phyloP scores from a whole-genome alignment of 176 grass and related monocot genomes.

The Oryza australiensis region DNA sequence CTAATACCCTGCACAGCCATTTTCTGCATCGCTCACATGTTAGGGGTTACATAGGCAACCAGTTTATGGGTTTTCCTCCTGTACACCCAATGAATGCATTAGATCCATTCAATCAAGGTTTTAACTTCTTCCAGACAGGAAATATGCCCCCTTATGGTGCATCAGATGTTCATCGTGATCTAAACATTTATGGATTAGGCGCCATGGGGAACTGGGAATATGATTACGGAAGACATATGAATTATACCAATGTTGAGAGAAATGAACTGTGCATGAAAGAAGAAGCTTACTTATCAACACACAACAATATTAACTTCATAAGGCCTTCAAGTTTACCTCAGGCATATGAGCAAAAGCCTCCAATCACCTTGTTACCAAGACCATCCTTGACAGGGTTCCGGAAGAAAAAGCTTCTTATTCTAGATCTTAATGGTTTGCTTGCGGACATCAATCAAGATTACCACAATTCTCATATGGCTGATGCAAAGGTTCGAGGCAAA shows the following conservation, averaged over 20 bases:
- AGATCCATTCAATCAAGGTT: slow-evolving; percentile 37
- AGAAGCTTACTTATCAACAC: background rate
- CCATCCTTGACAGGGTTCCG: slow-evolving; percentile 20
- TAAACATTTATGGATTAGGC: background rate
- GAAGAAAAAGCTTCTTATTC: slow-evolving; percentile 84
- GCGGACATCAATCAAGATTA: slow-evolving; percentile 71
- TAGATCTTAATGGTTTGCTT: slow-evolving; percentile 97
- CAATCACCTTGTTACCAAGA: slow-evolving; percentile 12
- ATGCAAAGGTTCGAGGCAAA: slow-evolving; percentile 71
- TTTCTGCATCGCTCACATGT: slow-evolving; percentile 7
- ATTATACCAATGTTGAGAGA: slow-evolving; percentile 15
- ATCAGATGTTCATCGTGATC: background rate
- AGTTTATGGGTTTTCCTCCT: background rate
- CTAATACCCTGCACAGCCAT: background rate
- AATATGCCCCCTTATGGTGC: background rate
- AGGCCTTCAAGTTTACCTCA: slow-evolving; percentile 31
- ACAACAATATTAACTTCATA: background rate
- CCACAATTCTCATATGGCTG: slow-evolving; percentile 52
- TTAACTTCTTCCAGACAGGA: slow-evolving; percentile 37
- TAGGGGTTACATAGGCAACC: slow-evolving; percentile 34
- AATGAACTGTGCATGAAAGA: slow-evolving; percentile 31
- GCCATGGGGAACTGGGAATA: background rate
- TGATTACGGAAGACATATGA: slow-evolving; percentile 21
- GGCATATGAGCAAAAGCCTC: slow-evolving; percentile 33
- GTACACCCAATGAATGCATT: slow-evolving; percentile 15